Conservation (phyloP, 805 yeast genomes). For the Wickerhamomyces chaumierensis region DNA sequence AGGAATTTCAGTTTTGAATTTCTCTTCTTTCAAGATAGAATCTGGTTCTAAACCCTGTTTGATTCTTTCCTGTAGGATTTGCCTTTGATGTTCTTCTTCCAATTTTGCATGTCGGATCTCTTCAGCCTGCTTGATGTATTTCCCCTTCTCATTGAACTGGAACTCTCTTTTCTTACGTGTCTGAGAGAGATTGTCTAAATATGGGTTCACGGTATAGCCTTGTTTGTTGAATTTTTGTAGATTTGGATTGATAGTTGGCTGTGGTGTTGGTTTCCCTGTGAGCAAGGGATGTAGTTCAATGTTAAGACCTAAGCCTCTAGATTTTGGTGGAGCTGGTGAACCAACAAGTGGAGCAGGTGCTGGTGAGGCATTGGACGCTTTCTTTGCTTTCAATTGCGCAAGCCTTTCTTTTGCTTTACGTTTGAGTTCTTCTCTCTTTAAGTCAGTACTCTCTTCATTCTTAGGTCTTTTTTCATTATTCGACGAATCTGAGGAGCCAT, state of each 20-base stretch:
- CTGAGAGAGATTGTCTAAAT: conserved; percentile 10
- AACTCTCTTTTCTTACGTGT: conserved; percentile 28
- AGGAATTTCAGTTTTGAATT: conserved; percentile 35
- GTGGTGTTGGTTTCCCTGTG: conserved; percentile 8
- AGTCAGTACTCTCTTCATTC: neutral
- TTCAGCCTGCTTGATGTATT: conserved; percentile 33
- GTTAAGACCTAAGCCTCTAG: conserved; percentile 12
- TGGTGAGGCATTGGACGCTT: neutral
- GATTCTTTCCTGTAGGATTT: conserved; percentile 21
- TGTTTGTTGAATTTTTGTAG: conserved; percentile 12
- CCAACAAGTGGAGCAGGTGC: neutral
- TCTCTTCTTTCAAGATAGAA: conserved; percentile 41
- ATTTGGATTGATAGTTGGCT: conserved; percentile 14
- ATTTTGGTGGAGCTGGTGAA: no score
- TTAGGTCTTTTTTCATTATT: no score
- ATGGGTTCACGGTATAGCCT: conserved; percentile 25
- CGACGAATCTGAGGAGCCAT: no score
- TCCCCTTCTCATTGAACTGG: conserved; percentile 52
- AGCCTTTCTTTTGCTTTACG: conserved; percentile 6
- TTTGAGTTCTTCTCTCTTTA: conserved; percentile 3
- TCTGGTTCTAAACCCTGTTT: conserved; percentile 42
- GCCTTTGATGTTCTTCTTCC: conserved; percentile 22
- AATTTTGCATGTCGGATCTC: conserved; percentile 33
- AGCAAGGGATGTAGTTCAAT: conserved; percentile 22
- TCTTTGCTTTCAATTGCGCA: conserved; percentile 4